Conservation (phyloP, 176 grass and related monocot species). For the Cenchrus purpureus region DNA sequence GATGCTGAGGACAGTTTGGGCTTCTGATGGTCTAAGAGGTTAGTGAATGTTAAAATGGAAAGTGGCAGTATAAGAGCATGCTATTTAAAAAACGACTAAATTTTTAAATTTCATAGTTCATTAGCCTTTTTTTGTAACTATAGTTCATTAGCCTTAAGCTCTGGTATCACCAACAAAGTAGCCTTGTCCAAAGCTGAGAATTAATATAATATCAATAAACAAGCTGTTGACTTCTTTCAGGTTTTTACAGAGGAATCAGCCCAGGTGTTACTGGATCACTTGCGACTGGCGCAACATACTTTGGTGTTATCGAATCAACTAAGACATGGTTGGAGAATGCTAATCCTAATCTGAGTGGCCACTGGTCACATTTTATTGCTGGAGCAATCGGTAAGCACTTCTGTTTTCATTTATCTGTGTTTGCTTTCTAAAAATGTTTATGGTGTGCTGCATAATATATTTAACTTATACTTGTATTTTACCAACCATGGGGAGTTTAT, state of each 20-base stretch:
- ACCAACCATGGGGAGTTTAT: neutral
- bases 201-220: slow-evolving; percentile 16
- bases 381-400: slow-evolving; percentile 72
- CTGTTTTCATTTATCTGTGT: slow-evolving; percentile 12
- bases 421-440: neutral
- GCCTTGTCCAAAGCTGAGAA: neutral
- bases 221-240: slow-evolving; percentile 45
- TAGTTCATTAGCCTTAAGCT: neutral
- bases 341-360: slow-evolving; percentile 76
- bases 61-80: neutral
- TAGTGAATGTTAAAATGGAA: slow-evolving; percentile 26
- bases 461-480: slow-evolving; percentile 9
- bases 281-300: slow-evolving; percentile 87
- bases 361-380: slow-evolving; percentile 92
- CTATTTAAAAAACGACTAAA: slow-evolving; percentile 4
- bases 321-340: slow-evolving; percentile 81
- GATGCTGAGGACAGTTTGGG: slow-evolving; percentile 79
- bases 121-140: neutral
- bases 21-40: slow-evolving; percentile 78
- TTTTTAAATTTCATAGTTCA: neutral
- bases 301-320: slow-evolving; percentile 93
- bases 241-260: slow-evolving; percentile 84
- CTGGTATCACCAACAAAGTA: slow-evolving; percentile 1
- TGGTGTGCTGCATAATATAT: neutral
- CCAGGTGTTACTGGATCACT: slow-evolving; percentile 88